phyloP scores from a whole-genome alignment of 2,329 filamentous ascomycete species.

The Penicillium corylophilum region DNA sequence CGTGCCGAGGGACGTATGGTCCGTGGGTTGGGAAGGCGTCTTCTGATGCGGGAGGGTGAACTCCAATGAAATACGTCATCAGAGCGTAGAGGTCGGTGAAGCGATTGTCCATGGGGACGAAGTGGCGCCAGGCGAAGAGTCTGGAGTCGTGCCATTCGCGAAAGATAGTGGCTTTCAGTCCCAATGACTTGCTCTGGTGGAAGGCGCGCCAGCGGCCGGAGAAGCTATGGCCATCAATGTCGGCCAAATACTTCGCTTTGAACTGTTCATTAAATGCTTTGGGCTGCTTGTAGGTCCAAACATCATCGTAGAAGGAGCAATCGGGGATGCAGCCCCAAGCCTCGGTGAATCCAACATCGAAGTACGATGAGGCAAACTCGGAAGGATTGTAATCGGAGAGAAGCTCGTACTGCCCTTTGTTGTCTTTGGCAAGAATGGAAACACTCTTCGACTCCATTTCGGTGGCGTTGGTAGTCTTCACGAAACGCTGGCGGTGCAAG shows the following conservation, averaged over 20 bases:
- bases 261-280: slow-evolving; percentile 36
- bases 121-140: slow-evolving; percentile 53
- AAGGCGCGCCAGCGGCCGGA: slow-evolving; percentile 46
- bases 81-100: slow-evolving; percentile 52
- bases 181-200: slow-evolving; percentile 48
- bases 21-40: slow-evolving; percentile 9
- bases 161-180: slow-evolving; percentile 56
- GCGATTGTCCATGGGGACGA: slow-evolving; percentile 54
- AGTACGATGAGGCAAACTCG: slow-evolving; percentile 34
- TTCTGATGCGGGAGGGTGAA: slow-evolving; percentile 17
- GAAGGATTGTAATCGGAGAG: slow-evolving; percentile 9
- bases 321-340: slow-evolving; percentile 39
- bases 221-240: slow-evolving; percentile 43
- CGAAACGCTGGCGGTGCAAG: slow-evolving; percentile 42
- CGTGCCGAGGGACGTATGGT: slow-evolving; percentile 31
- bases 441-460: slow-evolving; percentile 23
- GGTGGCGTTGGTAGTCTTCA: slow-evolving; percentile 37
- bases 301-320: slow-evolving; percentile 35
- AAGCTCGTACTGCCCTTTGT: slow-evolving; percentile 3
- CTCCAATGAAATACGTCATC: slow-evolving; percentile 52
- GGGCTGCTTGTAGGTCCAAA: slow-evolving; percentile 25
- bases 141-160: slow-evolving; percentile 56
- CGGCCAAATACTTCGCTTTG: slow-evolving; percentile 38
- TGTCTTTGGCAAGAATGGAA: slow-evolving; percentile 30
- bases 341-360: slow-evolving; percentile 38